Evolutionary conservation across 257 asterid species (phyloP).

Genomic region (Asclepias syriaca): DNA sequence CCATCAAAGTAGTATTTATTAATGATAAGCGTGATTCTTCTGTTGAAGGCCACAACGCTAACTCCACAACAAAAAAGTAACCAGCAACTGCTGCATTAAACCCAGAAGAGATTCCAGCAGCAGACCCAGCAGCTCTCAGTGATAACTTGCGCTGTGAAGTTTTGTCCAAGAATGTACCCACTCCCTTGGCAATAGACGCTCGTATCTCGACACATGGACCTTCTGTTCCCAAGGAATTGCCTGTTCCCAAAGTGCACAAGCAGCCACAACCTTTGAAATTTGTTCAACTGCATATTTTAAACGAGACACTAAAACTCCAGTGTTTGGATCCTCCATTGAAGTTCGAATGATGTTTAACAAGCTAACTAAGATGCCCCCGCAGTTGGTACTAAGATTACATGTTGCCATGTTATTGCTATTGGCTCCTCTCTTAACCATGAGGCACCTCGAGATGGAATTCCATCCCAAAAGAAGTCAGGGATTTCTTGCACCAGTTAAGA

Average conservation of each 20-base stretch:
- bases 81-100: conserved; percentile 98
- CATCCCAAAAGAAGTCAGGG: conserved; percentile 79
- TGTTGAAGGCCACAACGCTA: conserved; percentile 95
- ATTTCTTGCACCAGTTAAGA: conserved; percentile 86
- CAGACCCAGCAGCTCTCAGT: conserved; percentile 93
- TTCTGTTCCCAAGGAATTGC: conserved; percentile 96
- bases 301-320: conserved; percentile 27
- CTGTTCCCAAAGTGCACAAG: conserved; percentile 96
- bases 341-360: conserved; percentile 45
- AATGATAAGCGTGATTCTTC: conserved; percentile 64
- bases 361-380: conserved; percentile 76
- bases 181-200: conserved; percentile 73
- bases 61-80: conserved; percentile 93
- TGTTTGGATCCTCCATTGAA: conserved; percentile 40
- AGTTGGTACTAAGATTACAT: conserved; percentile 73
- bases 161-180: conserved; percentile 47
- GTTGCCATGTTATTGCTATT: conserved; percentile 48
- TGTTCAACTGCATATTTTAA: conserved; percentile 54
- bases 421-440: conserved; percentile 84
- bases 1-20: conserved; percentile 94
- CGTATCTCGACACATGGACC: conserved; percentile 98
- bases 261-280: conserved; percentile 65
- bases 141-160: too few relatives aligned
- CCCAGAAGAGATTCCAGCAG: conserved; percentile 95
- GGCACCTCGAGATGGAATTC: conserved; percentile 69